A percentile compares a stretch with the other conserved stretches of the same genome.
Conservation (phyloP, 2,329 filamentous ascomycete genomes). For the Sclerotinia glacialis region DNA sequence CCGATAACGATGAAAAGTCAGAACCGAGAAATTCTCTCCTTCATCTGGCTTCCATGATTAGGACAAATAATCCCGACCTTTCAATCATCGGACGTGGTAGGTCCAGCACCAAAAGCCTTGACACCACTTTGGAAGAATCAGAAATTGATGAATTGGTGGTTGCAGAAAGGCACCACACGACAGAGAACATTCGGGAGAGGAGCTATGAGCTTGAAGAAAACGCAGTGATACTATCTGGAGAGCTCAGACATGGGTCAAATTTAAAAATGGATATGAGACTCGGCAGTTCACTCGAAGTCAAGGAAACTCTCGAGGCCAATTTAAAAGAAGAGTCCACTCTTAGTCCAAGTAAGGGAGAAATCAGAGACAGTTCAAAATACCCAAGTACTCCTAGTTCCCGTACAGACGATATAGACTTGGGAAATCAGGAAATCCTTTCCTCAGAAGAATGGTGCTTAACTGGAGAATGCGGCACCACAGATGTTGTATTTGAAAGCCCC, state of each 20-base stretch:
- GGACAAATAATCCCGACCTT: background rate
- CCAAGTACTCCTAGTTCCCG: background rate
- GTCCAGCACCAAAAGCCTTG: background rate
- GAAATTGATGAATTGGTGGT: background rate
- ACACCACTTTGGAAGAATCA: background rate
- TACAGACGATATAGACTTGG: too few species aligned
- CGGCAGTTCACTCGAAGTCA: too few species aligned
- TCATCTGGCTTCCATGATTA: too few species aligned
- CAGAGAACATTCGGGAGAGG: too few species aligned
- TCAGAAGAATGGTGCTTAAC: too few species aligned
- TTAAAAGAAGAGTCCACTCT: too few species aligned
- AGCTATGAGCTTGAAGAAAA: background rate
- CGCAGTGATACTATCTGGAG: too few species aligned
- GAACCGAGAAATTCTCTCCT: background rate
- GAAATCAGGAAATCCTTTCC: background rate
- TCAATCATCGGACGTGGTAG: background rate
- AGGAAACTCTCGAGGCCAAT: background rate
- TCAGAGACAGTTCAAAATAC: background rate
- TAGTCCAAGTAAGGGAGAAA: too few species aligned
- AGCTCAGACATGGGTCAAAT: background rate
- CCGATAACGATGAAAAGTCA: too few species aligned
- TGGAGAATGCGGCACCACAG: too few species aligned
- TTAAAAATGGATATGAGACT: too few species aligned
- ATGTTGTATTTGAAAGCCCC: background rate
- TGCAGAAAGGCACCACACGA: background rate